phyloP scores from a whole-genome alignment of 202 grass and related monocot species.

The Dendrocalamus latiflorus region DNA sequence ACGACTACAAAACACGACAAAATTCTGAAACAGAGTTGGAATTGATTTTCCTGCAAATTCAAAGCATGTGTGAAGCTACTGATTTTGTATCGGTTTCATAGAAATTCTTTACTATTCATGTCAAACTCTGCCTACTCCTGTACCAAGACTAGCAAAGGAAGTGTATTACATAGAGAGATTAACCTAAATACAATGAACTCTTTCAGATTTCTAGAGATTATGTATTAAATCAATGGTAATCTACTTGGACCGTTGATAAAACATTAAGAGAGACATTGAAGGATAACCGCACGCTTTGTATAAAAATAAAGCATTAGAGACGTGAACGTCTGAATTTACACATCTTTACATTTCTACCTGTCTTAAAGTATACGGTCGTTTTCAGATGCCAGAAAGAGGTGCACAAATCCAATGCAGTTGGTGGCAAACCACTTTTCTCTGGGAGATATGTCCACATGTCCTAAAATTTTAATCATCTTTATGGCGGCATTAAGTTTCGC shows the following conservation, averaged over 20 bases:
- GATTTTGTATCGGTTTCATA: not conserved
- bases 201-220: not conserved
- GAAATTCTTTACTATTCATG: not conserved
- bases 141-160: not conserved
- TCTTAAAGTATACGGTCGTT: not conserved
- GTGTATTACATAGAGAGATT: not conserved
- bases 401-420: not conserved
- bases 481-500: not conserved
- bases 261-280: not conserved
- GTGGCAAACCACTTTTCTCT: not conserved
- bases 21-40: not conserved
- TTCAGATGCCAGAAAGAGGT: not conserved
- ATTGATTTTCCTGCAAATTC: not conserved
- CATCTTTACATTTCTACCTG: not conserved
- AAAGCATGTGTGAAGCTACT: not conserved
- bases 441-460: not conserved
- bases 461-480: not conserved
- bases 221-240: not conserved
- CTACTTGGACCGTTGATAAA: not conserved
- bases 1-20: not conserved
- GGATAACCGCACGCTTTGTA: not conserved
- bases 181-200: not conserved
- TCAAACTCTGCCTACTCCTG: not conserved
- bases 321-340: slow-evolving; percentile 27
- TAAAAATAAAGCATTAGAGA: not conserved